A percentile compares a stretch with the other conserved stretches of the same genome.
Evolutionary conservation across 768 basidiomycete species (phyloP).

Genomic region (Boletus pseudo-olivaceus): DNA sequence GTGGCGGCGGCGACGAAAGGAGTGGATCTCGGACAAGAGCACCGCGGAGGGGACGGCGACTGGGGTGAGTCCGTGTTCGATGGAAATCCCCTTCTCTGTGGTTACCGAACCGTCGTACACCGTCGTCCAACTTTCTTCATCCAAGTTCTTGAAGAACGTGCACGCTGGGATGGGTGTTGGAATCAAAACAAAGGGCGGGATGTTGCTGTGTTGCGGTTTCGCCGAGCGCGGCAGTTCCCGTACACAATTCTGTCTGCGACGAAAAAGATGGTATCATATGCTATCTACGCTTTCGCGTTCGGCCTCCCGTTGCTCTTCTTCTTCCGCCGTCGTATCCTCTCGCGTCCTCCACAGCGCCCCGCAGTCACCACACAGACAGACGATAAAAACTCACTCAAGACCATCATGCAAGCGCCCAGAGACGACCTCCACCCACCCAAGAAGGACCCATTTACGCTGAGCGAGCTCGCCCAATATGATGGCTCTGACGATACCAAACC

Average conservation of each 20-base stretch:
- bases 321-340: slow-evolving; percentile 10
- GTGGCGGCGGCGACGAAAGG: slow-evolving; percentile 7
- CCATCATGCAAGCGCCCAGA: slow-evolving; percentile 69
- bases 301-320: slow-evolving; percentile 31
- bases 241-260: background rate
- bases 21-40: background rate
- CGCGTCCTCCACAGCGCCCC: slow-evolving; percentile 4
- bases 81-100: background rate
- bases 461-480: slow-evolving; percentile 66
- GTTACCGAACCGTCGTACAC: background rate
- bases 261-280: slow-evolving; percentile 9
- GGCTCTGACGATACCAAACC: slow-evolving; percentile 63
- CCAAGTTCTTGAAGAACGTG: background rate
- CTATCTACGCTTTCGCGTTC: slow-evolving; percentile 32
- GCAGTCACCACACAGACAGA: slow-evolving; percentile 16
- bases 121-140: no score
- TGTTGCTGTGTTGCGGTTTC: background rate
- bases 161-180: no score
- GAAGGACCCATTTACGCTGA: slow-evolving; percentile 70
- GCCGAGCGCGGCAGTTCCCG: slow-evolving; percentile 15
- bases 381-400: slow-evolving; percentile 39
- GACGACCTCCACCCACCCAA: slow-evolving; percentile 67
- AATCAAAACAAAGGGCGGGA: no score
- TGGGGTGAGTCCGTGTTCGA: background rate
- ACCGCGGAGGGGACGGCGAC: background rate